phyloP scores from a whole-genome alignment of 768 basidiomycete species.

The Pleurotus pulmonarius region DNA sequence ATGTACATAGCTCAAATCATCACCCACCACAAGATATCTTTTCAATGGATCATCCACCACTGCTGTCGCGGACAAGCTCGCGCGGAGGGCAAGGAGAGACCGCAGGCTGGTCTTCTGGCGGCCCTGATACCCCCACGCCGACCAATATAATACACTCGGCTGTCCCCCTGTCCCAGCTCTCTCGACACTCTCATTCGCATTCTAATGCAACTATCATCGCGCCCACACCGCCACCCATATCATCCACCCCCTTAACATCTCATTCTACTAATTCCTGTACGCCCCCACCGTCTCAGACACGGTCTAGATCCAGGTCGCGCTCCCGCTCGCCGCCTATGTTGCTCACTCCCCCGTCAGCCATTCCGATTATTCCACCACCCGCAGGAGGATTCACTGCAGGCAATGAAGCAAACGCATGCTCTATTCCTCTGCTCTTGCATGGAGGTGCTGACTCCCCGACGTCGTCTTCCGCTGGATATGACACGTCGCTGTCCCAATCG shows the following conservation, averaged over 20 bases:
- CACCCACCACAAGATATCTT: slow-evolving; percentile 40
- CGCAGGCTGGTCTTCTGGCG: slow-evolving; percentile 22
- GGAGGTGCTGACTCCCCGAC: slow-evolving; percentile 48
- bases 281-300: slow-evolving; percentile 14
- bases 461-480: slow-evolving; percentile 55
- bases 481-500: slow-evolving; percentile 47
- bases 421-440: slow-evolving; percentile 21
- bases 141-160: slow-evolving; percentile 19
- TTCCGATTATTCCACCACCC: slow-evolving; percentile 4
- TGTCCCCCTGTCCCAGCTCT: slow-evolving; percentile 19
- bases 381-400: slow-evolving; percentile 13
- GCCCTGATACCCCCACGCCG: slow-evolving; percentile 42
- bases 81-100: slow-evolving; percentile 14
- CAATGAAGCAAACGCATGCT: neutral
- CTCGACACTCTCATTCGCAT: slow-evolving; percentile 40
- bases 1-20: slow-evolving; percentile 16
- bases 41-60: slow-evolving; percentile 35
- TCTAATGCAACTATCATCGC: slow-evolving; percentile 49
- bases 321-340: slow-evolving; percentile 18
- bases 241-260: slow-evolving; percentile 18
- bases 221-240: slow-evolving; percentile 30
- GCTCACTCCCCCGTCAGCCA: neutral
- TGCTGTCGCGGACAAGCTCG: slow-evolving; percentile 32
- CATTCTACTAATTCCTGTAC: slow-evolving; percentile 14
- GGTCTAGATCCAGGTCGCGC: slow-evolving; percentile 17